Evolutionary conservation across 305 asterid species (phyloP).

Genomic region (Ruellia speciosa): DNA sequence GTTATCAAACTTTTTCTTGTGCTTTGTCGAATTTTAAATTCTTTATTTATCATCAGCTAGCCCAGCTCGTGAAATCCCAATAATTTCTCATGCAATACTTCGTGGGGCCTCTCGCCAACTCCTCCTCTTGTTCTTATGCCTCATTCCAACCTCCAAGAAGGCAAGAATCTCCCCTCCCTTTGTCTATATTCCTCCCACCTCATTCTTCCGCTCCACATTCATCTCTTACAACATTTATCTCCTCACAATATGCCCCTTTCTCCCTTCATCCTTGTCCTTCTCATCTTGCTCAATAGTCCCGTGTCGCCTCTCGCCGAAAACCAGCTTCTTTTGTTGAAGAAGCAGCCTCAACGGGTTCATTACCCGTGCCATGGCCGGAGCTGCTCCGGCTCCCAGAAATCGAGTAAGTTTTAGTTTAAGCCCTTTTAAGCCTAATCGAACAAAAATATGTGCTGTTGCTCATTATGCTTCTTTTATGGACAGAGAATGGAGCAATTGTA

Average conservation of each 20-base stretch:
- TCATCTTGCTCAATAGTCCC: constrained; percentile 4
- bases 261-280: constrained; percentile 21
- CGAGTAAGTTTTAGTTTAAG: constrained; percentile 43
- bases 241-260: constrained; percentile 20
- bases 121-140: constrained; percentile 60
- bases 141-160: constrained; percentile 50
- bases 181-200: too few species aligned
- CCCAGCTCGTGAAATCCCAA: constrained; percentile 76
- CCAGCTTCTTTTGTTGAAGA: constrained; percentile 17
- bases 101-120: constrained; percentile 68
- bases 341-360: constrained; percentile 17
- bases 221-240: constrained; percentile 7
- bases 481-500: constrained; percentile 49
- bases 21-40: too few species aligned
- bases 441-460: too few species aligned
- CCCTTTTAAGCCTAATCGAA: background rate
- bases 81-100: constrained; percentile 72
- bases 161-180: constrained; percentile 33
- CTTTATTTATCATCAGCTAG: too few species aligned
- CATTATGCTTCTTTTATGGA: constrained; percentile 27
- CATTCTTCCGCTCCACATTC: constrained; percentile 16
- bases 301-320: background rate
- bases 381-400: constrained; percentile 32
- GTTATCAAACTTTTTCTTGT: too few species aligned
- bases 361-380: background rate